Conservation (phyloP, 768 basidiomycete species). For the Suillus subalutaceus region DNA sequence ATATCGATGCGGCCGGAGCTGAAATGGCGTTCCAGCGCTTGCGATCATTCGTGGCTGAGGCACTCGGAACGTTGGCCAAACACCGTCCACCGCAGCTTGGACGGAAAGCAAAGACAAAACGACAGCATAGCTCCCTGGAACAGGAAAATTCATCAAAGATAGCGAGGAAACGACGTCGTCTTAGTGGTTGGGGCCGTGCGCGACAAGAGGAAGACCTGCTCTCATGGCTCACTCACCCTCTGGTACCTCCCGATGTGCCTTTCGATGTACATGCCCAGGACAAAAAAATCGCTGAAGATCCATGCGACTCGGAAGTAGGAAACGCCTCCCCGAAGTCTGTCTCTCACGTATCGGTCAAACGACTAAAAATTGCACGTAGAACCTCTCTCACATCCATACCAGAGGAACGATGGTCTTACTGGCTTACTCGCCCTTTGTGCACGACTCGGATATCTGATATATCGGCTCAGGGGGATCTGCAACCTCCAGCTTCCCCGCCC, state of each 20-base stretch:
- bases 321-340: background rate
- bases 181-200: background rate
- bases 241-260: background rate
- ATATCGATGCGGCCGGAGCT: background rate
- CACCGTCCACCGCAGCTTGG: background rate
- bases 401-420: background rate
- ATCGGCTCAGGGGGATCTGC: background rate
- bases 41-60: background rate
- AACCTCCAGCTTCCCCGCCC: background rate
- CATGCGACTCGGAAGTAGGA: too few relatives aligned
- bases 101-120: conserved; percentile 5
- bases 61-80: background rate
- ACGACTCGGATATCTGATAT: background rate
- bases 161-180: background rate
- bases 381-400: background rate
- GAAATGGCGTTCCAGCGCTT: background rate
- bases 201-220: conserved; percentile 4
- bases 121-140: background rate
- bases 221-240: conserved; percentile 6
- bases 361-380: too few relatives aligned
- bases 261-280: background rate
- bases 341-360: background rate
- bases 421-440: conserved; percentile 14
- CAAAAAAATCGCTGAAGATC: background rate
- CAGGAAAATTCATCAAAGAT: background rate